Conservation (phyloP, 768 basidiomycete species). For the Stropharia rugosoannulata region DNA sequence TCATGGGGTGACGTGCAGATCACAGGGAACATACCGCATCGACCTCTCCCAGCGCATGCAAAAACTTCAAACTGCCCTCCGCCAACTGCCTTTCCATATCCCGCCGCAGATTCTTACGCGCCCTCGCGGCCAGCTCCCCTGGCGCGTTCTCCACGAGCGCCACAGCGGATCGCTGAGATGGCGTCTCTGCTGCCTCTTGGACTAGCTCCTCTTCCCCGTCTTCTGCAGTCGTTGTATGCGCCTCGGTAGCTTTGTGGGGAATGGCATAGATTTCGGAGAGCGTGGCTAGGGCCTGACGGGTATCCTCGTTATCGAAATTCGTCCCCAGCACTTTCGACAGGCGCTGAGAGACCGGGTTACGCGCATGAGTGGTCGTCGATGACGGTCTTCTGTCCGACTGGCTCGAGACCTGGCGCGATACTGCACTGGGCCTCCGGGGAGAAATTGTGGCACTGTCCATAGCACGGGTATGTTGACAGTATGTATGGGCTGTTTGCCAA, state of each 20-base stretch:
- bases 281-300: constrained; percentile 77
- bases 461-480: no score
- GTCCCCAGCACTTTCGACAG: constrained; percentile 90
- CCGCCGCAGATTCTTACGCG: constrained; percentile 75
- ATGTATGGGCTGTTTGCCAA: no score
- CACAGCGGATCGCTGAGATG: constrained; percentile 1
- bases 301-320: constrained; percentile 74
- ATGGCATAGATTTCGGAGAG: constrained; percentile 75
- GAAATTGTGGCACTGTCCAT: constrained; percentile 12
- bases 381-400: constrained; percentile 17
- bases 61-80: constrained; percentile 78
- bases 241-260: constrained; percentile 32
- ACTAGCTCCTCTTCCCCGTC: constrained; percentile 33
- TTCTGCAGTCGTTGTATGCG: constrained; percentile 12
- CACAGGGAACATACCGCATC: constrained; percentile 70
- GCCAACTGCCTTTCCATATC: constrained; percentile 86
- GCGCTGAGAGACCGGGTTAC: constrained; percentile 80
- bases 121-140: constrained; percentile 68
- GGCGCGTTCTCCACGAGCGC: constrained; percentile 35
- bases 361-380: constrained; percentile 28
- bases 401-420: constrained; percentile 12
- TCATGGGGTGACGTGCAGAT: background rate
- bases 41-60: constrained; percentile 84
- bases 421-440: constrained; percentile 5
- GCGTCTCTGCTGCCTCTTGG: constrained; percentile 25